Evolutionary conservation across 768 basidiomycete species (phyloP), one percentile per base, ranked within the genome.

Genomic region (Kwoniella mangroviensis): DNA sequence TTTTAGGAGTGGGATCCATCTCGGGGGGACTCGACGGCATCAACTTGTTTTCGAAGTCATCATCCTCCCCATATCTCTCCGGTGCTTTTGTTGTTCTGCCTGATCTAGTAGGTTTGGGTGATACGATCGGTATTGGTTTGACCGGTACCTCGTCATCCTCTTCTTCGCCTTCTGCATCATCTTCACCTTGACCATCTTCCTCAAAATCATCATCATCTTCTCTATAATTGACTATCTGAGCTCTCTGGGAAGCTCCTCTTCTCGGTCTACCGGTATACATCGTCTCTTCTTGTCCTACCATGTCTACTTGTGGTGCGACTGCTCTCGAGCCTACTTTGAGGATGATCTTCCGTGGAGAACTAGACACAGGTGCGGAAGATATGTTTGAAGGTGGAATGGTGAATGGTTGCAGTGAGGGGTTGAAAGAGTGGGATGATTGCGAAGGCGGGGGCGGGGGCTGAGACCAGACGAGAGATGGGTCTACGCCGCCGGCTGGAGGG

Each of bases 11-110:
- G 51, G 26, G 34, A 34, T 34, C 22, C 2, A 60, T n/a, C 41
- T 60, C 58, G 4, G 43, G 54, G 1, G 68, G 72, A 61, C 62
- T 65, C 10, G 68, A 63, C 45, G 69, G 63, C 59, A 69, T 51
- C 21, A 69, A 51, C 41, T 66, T 69, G 43, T 73, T 49, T 55
- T 73, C 72, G 43, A 73, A 73, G 40, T 66, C 68, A 52, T 63
- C 61, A n/a, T 59, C 71, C 10, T 56, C 66, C 2, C 45, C 63
- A 26, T 45, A 64, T 42, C 57, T 21, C 34, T 49, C 42, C 6
- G 71, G 71, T 15, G 62, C 56, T 42, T 64, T 61, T 13, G n/a
- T 19, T 13, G 56, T 55, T 12, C 69, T 57, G 2, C 51, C 41
- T 6, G 69, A 70, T 62, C 57, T 53, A 57, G 51, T 51, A 24